Evolutionary conservation across 441 rosid species (phyloP), one percentile per base, ranked within the genome.

Genomic region (Euphorbia neoarborescens): DNA sequence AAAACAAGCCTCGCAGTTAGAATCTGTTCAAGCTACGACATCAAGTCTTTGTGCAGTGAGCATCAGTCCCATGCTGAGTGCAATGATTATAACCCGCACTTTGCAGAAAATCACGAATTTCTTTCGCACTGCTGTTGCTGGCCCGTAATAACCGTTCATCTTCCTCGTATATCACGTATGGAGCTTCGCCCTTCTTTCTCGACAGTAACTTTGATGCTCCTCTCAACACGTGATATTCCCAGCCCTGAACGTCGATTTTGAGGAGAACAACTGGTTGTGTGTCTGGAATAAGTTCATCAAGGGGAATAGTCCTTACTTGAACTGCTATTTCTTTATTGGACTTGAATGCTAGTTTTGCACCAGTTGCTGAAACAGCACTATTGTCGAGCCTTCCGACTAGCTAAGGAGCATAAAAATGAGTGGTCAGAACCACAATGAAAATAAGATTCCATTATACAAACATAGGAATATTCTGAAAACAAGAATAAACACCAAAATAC

Each of bases 351-450:
- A 94, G 70, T 74, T 83, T 92, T 61, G 99, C 99, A 8, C 99
- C 96, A 0, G 82, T 72, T 7, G 92, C 94, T n/a, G 99, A 94
- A 66, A 94, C 88, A 24, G 97, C 99, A 73, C 97, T 92, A 42
- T 94, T 94, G 74, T 94, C 99, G 9, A 94, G 99, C 78, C 96
- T 86, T 53, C 99, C 99, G 24, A 94, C 96, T 75, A 94, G 83
- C 97, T 94, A 82, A 72, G 17, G 57, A 25, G 48, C 53, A 42
- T 10, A 25, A 27, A 57, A n/a, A 58, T 48, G 20, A 40, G 60
- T 71, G 67, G 54, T 59, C 56, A 28, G 30, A n/a, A 15, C 17
- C 35, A 14, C 22, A 64, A 7, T 57, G 32, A 19, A 64, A 27
- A 37, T 5, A 4, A 11, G 19, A 3, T 46, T 12, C 22, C 2